Evolutionary conservation across 179 eudicot species (phyloP).

Genomic region (Corrigiola litoralis): DNA sequence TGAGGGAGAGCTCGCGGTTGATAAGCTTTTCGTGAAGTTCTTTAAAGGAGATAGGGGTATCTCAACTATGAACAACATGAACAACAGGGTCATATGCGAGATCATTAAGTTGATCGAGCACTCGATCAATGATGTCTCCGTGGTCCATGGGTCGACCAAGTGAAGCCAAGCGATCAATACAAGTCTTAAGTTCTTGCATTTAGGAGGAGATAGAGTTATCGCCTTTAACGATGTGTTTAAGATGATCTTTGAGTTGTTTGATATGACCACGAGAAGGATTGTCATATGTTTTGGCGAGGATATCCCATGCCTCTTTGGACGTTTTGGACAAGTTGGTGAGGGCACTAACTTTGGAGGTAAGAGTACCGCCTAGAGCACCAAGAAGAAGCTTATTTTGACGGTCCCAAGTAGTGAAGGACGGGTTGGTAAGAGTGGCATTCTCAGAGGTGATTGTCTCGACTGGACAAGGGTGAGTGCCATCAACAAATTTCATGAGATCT

Average conservation of each 20-base stretch:
- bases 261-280: not conserved
- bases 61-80: not conserved
- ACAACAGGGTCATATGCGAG: not conserved
- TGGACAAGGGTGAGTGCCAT: not conserved
- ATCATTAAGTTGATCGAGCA: not conserved
- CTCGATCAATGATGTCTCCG: not conserved
- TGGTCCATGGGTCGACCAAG: not conserved
- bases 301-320: constrained; percentile 6
- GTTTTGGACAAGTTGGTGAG: not conserved
- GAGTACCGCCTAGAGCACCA: not conserved
- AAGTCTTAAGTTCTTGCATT: not conserved
- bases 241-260: not conserved
- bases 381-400: not conserved
- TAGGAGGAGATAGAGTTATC: not conserved
- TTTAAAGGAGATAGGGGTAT: not conserved
- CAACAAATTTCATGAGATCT: not conserved
- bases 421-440: not conserved
- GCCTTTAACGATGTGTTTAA: not conserved
- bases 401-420: not conserved
- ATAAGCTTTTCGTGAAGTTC: not conserved
- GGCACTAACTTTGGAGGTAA: not conserved
- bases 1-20: not conserved
- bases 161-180: not conserved
- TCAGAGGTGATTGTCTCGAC: no score
- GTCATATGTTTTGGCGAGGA: not conserved